Evolutionary conservation across 805 yeast species (phyloP).

Genomic region (Candida wancherniae): DNA sequence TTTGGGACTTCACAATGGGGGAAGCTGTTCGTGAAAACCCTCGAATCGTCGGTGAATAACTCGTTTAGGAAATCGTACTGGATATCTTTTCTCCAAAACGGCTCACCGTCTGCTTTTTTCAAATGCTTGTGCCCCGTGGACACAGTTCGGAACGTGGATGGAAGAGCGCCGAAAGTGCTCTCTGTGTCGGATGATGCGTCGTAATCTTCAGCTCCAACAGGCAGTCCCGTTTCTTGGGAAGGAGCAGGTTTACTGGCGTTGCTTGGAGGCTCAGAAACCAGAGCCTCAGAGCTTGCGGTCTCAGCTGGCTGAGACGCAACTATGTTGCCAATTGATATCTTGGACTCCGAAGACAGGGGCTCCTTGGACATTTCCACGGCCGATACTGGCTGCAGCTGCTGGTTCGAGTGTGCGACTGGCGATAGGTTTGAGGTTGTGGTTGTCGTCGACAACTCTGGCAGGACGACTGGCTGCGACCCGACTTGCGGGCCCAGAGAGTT

Average conservation of each 20-base stretch:
- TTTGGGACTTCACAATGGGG: conserved; percentile 36
- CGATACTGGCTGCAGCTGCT: too few relatives aligned
- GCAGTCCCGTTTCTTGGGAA: neutral
- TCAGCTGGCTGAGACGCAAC: too few relatives aligned
- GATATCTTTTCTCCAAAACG: conserved; percentile 82
- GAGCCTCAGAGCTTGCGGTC: too few relatives aligned
- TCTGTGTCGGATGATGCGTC: neutral
- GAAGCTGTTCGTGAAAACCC: conserved; percentile 66
- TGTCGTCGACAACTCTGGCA: too few relatives aligned
- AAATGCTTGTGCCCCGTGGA: conserved; percentile 49
- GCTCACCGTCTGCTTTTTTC: conserved; percentile 89
- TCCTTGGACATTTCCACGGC: too few relatives aligned
- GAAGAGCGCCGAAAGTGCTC: conserved; percentile 6
- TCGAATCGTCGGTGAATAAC: conserved; percentile 57
- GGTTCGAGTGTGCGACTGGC: too few relatives aligned
- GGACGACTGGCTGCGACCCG: too few relatives aligned
- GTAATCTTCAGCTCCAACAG: neutral
- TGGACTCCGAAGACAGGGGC: too few relatives aligned
- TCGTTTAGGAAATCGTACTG: conserved; percentile 72
- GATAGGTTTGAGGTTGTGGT: too few relatives aligned
- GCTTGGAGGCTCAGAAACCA: too few relatives aligned
- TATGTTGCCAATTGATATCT: conserved; percentile 3
- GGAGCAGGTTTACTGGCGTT: too few relatives aligned
- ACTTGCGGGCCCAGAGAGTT: too few relatives aligned
- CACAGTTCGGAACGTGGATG: conserved; percentile 10